phyloP scores from a whole-genome alignment of 495 filamentous ascomycete genomes.

The Talaromyces wortmannii region DNA sequence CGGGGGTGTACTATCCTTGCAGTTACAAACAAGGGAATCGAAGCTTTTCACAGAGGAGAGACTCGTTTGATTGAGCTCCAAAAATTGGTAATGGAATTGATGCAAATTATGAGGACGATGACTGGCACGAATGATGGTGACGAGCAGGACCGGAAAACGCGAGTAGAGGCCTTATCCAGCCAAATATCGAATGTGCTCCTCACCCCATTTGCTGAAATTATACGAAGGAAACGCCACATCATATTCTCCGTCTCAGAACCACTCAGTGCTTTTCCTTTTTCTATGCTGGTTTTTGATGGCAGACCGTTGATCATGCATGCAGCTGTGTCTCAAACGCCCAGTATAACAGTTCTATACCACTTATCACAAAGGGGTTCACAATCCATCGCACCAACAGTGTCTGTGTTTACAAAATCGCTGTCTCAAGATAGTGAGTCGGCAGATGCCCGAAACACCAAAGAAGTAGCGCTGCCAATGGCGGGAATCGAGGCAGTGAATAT shows the following conservation, averaged over 20 bases:
- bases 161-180: constrained; percentile 6
- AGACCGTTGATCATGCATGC: constrained; percentile 18
- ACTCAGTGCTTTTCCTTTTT: constrained; percentile 20
- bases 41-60: neutral
- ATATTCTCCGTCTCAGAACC: constrained; percentile 21
- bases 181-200: constrained; percentile 13
- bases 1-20: constrained; percentile 15
- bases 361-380: constrained; percentile 13
- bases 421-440: neutral
- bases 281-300: constrained; percentile 12
- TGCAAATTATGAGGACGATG: constrained; percentile 18
- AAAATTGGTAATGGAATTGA: constrained; percentile 13
- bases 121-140: constrained; percentile 9
- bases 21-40: constrained; percentile 15
- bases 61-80: constrained; percentile 5
- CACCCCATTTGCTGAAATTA: constrained; percentile 13
- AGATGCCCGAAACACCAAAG: neutral
- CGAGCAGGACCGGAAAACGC: constrained; percentile 9
- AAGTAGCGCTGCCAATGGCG: constrained; percentile 18
- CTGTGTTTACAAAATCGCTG: constrained; percentile 18
- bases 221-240: constrained; percentile 16
- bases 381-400: constrained; percentile 13
- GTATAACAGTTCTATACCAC: constrained; percentile 18
- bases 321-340: constrained; percentile 18
- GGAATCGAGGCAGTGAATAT: constrained; percentile 22